Evolutionary conservation across 306 rosid genomes (phyloP).

Genomic region (Astragalus glycyphyllos): DNA sequence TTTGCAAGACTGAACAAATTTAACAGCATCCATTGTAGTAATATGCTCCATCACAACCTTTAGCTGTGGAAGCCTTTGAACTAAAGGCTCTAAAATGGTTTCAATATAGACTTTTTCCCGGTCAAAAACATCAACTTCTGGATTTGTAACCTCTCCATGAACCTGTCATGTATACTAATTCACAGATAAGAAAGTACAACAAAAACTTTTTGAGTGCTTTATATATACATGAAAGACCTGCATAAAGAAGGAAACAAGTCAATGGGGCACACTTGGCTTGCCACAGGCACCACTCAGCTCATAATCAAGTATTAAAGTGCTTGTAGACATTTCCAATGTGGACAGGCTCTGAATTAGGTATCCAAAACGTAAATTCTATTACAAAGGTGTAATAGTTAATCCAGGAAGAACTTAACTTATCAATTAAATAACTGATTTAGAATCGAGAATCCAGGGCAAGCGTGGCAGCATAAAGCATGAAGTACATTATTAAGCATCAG

Average conservation of each 20-base stretch:
- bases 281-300: conserved; percentile 31
- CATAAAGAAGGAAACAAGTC: conserved; percentile 22
- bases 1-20: conserved; percentile 72
- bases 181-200: conserved; percentile 35
- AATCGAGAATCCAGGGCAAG: conserved; percentile 29
- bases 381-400: conserved; percentile 1
- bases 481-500: conserved; percentile 15
- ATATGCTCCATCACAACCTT: conserved; percentile 96
- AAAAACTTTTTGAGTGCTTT: conserved; percentile 3
- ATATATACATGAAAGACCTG: conserved; percentile 17
- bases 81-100: conserved; percentile 71
- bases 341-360: conserved; percentile 7
- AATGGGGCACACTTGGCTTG: conserved; percentile 13
- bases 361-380: conserved; percentile 4
- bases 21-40: conserved; percentile 85
- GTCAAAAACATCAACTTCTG: conserved; percentile 79
- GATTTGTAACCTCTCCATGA: conserved; percentile 89
- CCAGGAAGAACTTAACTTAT: background rate
- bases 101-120: conserved; percentile 90
- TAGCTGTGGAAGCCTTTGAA: conserved; percentile 79
- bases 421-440: conserved; percentile 14
- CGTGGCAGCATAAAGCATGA: conserved; percentile 21
- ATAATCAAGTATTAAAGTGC: conserved; percentile 20
- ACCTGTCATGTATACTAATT: conserved; percentile 56
- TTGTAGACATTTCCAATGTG: background rate